A percentile compares a stretch with the other conserved stretches of the same genome.
Conservation (phyloP, 2,329 filamentous ascomycete genomes). For the Karstenula rhodostoma region DNA sequence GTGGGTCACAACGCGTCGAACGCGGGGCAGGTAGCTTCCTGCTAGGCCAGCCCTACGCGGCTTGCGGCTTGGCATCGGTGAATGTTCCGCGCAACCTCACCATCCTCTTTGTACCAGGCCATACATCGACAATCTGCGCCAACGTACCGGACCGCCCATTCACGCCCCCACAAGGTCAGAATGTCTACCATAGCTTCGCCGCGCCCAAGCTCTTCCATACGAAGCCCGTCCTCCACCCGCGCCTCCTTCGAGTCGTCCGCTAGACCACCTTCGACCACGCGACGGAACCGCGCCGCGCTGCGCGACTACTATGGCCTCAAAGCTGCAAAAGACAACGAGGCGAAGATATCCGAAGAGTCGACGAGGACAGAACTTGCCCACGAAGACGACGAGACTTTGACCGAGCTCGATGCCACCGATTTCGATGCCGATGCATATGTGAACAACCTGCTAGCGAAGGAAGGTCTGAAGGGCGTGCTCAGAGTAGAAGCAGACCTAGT, state of each 20-base stretch:
- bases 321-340: slow-evolving; percentile 44
- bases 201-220: slow-evolving; percentile 65
- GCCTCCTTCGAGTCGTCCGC: slow-evolving; percentile 67
- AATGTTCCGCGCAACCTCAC: slow-evolving; percentile 7
- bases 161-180: slow-evolving; percentile 11
- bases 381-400: slow-evolving; percentile 65
- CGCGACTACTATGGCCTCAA: slow-evolving; percentile 95
- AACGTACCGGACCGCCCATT: neutral
- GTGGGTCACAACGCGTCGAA: slow-evolving; percentile 10
- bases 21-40: slow-evolving; percentile 28
- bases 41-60: slow-evolving; percentile 18
- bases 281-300: slow-evolving; percentile 82
- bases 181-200: slow-evolving; percentile 70
- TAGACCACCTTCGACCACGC: slow-evolving; percentile 52
- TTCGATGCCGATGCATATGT: slow-evolving; percentile 80
- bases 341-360: slow-evolving; percentile 44
- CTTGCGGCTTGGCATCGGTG: slow-evolving; percentile 33
- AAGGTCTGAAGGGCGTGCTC: slow-evolving; percentile 73
- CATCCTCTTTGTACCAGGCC: slow-evolving; percentile 1
- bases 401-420: slow-evolving; percentile 74
- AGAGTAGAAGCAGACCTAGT: slow-evolving; percentile 75
- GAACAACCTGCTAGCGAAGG: slow-evolving; percentile 65
- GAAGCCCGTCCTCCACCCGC: slow-evolving; percentile 78
- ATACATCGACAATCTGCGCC: neutral
- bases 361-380: slow-evolving; percentile 41